Percentiles rank a stretch among this genome's conserved stretches.
Conservation (phyloP, 305 asterid species). For the Vinca major region DNA sequence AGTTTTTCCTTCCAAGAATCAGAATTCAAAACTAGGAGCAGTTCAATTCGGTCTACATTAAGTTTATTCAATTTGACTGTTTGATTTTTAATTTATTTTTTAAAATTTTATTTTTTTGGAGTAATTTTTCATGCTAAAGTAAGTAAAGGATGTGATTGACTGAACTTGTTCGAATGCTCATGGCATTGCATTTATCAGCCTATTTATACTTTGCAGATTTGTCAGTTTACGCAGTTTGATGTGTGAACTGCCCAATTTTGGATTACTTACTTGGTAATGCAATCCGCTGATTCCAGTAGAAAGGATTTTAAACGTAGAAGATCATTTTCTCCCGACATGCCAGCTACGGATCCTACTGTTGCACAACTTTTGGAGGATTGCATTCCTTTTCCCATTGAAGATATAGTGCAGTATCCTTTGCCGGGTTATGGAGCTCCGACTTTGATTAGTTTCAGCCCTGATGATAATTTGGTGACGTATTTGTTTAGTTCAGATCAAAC, state of each 20-base stretch:
- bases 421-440: constrained; percentile 73
- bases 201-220: constrained; percentile 8
- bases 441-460: constrained; percentile 76
- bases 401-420: constrained; percentile 72
- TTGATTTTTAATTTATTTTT: too few relatives aligned
- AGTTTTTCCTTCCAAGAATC: too few relatives aligned
- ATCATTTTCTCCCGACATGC: constrained; percentile 49
- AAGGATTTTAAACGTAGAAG: constrained; percentile 42
- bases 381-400: constrained; percentile 59
- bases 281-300: constrained; percentile 34
- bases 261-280: constrained; percentile 49
- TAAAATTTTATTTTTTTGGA: too few relatives aligned
- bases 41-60: too few relatives aligned
- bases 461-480: constrained; percentile 60
- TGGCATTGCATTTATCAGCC: neutral
- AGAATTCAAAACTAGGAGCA: too few relatives aligned
- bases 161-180: too few relatives aligned
- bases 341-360: constrained; percentile 45
- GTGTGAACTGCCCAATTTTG: constrained; percentile 27
- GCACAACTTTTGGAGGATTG: constrained; percentile 45
- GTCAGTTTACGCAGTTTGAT: constrained; percentile 18
- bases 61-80: too few relatives aligned
- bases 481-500: constrained; percentile 66
- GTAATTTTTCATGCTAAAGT: too few relatives aligned
- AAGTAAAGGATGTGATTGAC: too few relatives aligned